Evolutionary conservation across 441 rosid species (phyloP).

Genomic region (Gossypium gossypioides): DNA sequence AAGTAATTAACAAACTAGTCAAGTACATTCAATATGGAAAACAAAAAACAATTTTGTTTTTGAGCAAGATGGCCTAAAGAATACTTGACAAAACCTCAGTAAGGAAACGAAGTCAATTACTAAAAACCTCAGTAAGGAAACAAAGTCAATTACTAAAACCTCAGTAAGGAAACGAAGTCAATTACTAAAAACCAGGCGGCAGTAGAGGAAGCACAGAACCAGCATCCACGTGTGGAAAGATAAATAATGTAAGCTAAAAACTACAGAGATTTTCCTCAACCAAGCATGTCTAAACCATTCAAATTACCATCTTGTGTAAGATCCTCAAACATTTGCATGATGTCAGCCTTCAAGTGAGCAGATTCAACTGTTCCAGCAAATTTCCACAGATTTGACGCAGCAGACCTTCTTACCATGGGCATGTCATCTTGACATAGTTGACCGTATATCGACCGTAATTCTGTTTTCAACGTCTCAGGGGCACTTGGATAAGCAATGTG

Average conservation of each 20-base stretch:
- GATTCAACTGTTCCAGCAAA: slow-evolving; percentile 86
- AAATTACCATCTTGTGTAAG: slow-evolving; percentile 82
- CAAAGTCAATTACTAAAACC: background rate
- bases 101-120: background rate
- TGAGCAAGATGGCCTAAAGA: background rate
- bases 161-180: background rate
- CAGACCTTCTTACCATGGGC: slow-evolving; percentile 98
- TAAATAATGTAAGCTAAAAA: background rate
- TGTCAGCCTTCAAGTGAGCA: slow-evolving; percentile 63
- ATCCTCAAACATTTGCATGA: slow-evolving; percentile 77
- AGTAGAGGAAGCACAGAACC: background rate
- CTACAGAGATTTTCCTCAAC: background rate
- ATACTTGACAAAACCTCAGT: background rate
- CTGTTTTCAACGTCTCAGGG: slow-evolving; percentile 49
- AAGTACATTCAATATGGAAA: too few species aligned
- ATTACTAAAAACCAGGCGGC: background rate
- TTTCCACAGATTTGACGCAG: slow-evolving; percentile 72
- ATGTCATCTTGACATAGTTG: slow-evolving; percentile 91
- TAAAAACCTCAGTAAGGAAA: background rate
- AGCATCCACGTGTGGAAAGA: background rate
- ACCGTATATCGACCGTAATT: slow-evolving; percentile 51
- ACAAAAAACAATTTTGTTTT: background rate
- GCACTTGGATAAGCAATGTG: slow-evolving; percentile 87
- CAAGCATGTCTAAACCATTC: background rate
- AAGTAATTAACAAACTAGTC: too few species aligned